Evolutionary conservation across 306 rosid genomes (phyloP).

Genomic region (Pyrus pyrifolia): DNA sequence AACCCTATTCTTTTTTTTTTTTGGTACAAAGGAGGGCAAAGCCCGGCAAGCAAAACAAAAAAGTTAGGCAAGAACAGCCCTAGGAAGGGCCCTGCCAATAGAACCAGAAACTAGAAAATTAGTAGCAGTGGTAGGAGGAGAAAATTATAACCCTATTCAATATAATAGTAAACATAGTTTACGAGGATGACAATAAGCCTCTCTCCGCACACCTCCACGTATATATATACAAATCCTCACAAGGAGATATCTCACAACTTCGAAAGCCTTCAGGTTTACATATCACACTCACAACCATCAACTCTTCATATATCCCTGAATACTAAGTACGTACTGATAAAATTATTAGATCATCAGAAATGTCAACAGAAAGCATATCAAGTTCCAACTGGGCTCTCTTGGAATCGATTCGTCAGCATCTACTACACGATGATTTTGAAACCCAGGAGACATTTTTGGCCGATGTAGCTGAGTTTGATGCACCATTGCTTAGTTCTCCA

Average conservation of each 20-base stretch:
- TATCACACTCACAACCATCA: neutral
- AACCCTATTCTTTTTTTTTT: neutral
- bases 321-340: too few relatives aligned
- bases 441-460: neutral
- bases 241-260: neutral
- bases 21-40: too few relatives aligned
- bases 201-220: neutral
- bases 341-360: neutral
- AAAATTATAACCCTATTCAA: neutral
- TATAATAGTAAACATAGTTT: neutral
- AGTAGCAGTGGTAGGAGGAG: neutral
- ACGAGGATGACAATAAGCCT: neutral
- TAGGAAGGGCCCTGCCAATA: neutral
- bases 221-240: neutral
- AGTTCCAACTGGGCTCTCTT: constrained; percentile 9
- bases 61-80: neutral
- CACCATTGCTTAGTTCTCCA: neutral
- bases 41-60: neutral
- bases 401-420: constrained; percentile 20
- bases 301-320: neutral
- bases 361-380: constrained; percentile 1
- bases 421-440: constrained; percentile 15
- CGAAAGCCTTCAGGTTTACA: neutral
- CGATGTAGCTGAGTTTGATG: neutral
- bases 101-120: neutral